Evolutionary conservation across 1,284 basidiomycete genomes (phyloP).

Genomic region (Ceratobasidium sp.): DNA sequence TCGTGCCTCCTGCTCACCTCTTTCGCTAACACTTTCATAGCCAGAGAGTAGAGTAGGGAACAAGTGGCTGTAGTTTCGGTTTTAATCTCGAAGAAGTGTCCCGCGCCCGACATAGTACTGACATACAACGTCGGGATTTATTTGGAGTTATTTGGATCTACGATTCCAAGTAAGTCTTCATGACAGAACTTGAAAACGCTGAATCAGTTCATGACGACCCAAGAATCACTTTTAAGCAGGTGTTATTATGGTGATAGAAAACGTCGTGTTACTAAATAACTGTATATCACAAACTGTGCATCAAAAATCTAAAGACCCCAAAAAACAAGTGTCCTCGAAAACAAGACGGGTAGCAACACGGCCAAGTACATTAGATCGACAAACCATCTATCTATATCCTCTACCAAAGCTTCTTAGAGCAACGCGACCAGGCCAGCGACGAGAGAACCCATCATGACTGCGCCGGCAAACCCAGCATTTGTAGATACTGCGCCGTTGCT

Average conservation of each 20-base stretch:
- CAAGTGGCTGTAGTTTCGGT: too few relatives aligned
- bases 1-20: too few relatives aligned
- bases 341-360: background rate
- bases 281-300: background rate
- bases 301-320: background rate
- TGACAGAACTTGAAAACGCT: too few relatives aligned
- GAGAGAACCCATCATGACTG: background rate
- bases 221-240: background rate
- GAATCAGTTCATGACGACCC: background rate
- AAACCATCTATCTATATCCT: background rate
- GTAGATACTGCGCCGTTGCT: background rate
- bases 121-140: too few relatives aligned
- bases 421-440: conserved; percentile 29
- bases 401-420: background rate
- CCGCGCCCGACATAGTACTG: too few relatives aligned
- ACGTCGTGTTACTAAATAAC: background rate
- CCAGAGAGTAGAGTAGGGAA: too few relatives aligned
- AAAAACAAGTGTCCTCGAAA: background rate
- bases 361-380: background rate
- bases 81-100: too few relatives aligned
- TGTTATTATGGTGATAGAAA: background rate
- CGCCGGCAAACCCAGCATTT: background rate
- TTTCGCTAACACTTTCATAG: too few relatives aligned
- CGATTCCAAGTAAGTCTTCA: too few relatives aligned
- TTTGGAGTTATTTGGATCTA: too few relatives aligned